Evolutionary conservation across 768 basidiomycete species (phyloP).

Genomic region (Phaeotremella skinneri): DNA sequence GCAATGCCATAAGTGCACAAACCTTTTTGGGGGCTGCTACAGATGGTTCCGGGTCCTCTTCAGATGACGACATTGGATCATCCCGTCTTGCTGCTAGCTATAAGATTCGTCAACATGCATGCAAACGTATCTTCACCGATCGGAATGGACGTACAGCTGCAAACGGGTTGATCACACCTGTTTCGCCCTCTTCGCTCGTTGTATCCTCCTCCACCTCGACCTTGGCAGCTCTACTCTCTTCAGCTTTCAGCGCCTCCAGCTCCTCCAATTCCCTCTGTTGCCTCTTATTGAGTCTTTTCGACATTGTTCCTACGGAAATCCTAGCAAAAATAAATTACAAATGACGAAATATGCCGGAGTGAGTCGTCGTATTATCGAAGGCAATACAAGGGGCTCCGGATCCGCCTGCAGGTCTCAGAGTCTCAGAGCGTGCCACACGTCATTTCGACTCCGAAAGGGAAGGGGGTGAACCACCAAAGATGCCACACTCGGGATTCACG

Average conservation of each 20-base stretch:
- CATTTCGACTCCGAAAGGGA: slow-evolving; percentile 1
- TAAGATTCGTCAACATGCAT: neutral
- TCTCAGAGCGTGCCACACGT: too few species aligned
- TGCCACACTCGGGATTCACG: slow-evolving; percentile 6
- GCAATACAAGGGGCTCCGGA: too few species aligned
- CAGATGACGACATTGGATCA: neutral
- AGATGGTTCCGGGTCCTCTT: slow-evolving; percentile 21
- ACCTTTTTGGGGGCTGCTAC: slow-evolving; percentile 33
- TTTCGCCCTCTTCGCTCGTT: slow-evolving; percentile 9
- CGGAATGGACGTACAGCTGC: slow-evolving; percentile 39
- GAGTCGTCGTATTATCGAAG: too few species aligned
- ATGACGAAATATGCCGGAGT: too few species aligned
- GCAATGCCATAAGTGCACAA: neutral
- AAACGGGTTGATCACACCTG: slow-evolving; percentile 40
- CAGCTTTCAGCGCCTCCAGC: slow-evolving; percentile 57
- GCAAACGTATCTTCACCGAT: neutral
- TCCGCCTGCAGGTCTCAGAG: too few species aligned
- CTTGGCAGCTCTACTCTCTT: slow-evolving; percentile 13
- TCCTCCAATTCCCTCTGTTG: slow-evolving; percentile 84
- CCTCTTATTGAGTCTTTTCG: slow-evolving; percentile 64
- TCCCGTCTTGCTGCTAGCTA: neutral
- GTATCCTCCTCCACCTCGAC: slow-evolving; percentile 29
- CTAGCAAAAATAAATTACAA: neutral
- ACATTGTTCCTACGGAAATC: slow-evolving; percentile 25
- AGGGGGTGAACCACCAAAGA: too few species aligned